Percentiles rank a stretch among this genome's conserved stretches.
Evolutionary conservation across 805 yeast species (phyloP).

Genomic region (Yarrowia keelungensis): DNA sequence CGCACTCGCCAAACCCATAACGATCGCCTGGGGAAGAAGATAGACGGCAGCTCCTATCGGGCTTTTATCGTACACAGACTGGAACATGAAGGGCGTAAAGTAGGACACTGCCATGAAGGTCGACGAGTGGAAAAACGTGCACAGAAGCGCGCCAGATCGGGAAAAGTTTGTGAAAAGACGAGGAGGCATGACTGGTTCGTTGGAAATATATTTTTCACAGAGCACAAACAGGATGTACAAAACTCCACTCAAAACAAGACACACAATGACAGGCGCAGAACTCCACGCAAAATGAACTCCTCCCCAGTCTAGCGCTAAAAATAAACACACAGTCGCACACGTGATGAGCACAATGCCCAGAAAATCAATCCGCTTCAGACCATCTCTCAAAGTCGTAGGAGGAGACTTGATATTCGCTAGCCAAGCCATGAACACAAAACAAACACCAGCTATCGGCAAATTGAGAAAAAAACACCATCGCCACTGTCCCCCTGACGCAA

Average conservation of each 20-base stretch:
- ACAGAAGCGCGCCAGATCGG: constrained; percentile 25
- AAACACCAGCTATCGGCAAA: constrained; percentile 53
- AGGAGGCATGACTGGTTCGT: constrained; percentile 54
- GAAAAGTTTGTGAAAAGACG: constrained; percentile 48
- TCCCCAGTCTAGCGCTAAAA: constrained; percentile 64
- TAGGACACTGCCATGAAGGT: constrained; percentile 58
- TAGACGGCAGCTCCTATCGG: constrained; percentile 54
- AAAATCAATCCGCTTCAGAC: constrained; percentile 59
- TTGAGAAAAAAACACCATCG: constrained; percentile 60
- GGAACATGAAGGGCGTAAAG: constrained; percentile 59
- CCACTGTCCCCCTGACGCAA: constrained; percentile 58
- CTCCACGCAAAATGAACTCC: constrained; percentile 60
- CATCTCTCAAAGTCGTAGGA: constrained; percentile 53
- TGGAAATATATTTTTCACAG: constrained; percentile 53
- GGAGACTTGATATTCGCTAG: constrained; percentile 51
- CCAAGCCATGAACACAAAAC: constrained; percentile 45
- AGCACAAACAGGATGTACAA: constrained; percentile 55
- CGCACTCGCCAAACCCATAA: constrained; percentile 55
- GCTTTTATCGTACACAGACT: constrained; percentile 54
- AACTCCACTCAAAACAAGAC: constrained; percentile 55
- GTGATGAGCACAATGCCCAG: constrained; percentile 57
- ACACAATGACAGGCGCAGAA: constrained; percentile 57
- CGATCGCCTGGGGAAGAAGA: constrained; percentile 55
- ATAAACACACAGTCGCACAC: constrained; percentile 52
- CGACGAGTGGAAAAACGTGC: constrained; percentile 56